Conservation (phyloP, 2,329 filamentous ascomycete genomes). For the Fulvia fulva region DNA sequence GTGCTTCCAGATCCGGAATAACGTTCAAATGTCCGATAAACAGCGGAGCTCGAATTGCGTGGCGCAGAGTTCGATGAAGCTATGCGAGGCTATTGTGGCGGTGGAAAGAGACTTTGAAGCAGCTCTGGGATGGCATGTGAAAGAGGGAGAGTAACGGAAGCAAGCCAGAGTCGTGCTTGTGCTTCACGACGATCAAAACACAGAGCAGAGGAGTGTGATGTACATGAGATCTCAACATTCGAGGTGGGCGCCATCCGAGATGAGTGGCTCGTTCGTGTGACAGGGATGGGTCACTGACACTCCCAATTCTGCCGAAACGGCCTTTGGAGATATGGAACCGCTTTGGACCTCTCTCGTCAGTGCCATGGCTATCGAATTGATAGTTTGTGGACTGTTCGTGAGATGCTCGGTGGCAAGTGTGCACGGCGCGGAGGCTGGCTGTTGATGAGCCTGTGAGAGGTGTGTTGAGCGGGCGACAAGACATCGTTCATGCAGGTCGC, state of each 20-base stretch:
- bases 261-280: constrained; percentile 10
- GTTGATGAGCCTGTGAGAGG: background rate
- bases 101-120: background rate
- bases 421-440: background rate
- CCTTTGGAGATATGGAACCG: background rate
- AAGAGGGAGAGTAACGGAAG: background rate
- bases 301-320: constrained; percentile 20
- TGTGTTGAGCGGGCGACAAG: background rate
- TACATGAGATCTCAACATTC: constrained; percentile 2
- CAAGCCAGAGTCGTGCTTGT: background rate
- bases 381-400: background rate
- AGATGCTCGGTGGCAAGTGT: background rate
- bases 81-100: background rate
- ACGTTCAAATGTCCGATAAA: constrained; percentile 6
- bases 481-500: constrained; percentile 10
- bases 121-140: background rate
- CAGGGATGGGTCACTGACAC: constrained; percentile 10
- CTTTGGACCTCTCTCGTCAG: background rate
- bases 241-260: constrained; percentile 11
- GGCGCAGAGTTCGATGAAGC: constrained; percentile 6
- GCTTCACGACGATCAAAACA: background rate
- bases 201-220: background rate
- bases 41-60: constrained; percentile 7
- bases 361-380: constrained; percentile 1
- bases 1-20: constrained; percentile 9